Percentiles rank a stretch among this genome's conserved stretches.
Conservation (phyloP, 148 eudicot genomes). For the Amaranthus cruentus region DNA sequence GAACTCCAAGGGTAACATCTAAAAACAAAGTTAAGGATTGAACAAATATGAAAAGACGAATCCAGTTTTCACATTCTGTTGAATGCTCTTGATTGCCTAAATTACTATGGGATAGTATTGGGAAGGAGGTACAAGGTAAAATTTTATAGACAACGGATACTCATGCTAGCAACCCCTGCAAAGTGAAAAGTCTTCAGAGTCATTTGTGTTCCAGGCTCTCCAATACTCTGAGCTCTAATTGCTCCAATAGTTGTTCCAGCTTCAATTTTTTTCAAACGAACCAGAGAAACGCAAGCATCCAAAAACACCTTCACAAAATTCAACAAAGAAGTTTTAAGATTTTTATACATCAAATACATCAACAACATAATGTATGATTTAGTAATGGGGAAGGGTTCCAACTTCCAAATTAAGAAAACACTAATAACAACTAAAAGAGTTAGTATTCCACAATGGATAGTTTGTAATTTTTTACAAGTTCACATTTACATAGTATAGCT, state of each 20-base stretch:
- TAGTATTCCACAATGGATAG: too few species aligned
- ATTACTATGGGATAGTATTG: background rate
- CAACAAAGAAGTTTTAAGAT: constrained; percentile 1
- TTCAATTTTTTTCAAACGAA: constrained; percentile 72
- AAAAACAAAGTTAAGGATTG: constrained; percentile 40
- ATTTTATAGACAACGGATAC: constrained; percentile 49
- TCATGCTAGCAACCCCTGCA: constrained; percentile 99
- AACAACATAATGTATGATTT: background rate
- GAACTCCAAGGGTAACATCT: constrained; percentile 99
- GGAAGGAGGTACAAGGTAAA: background rate
- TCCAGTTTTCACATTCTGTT: background rate
- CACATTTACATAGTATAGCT: too few species aligned
- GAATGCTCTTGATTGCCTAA: background rate
- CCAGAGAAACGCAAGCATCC: constrained; percentile 72
- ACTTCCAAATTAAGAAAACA: too few species aligned
- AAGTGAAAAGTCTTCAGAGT: constrained; percentile 95
- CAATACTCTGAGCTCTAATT: constrained; percentile 98
- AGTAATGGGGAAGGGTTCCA: background rate
- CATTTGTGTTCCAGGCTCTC: constrained; percentile 99
- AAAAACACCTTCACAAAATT: constrained; percentile 53
- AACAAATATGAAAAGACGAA: constrained; percentile 2
- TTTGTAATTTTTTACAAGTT: too few species aligned
- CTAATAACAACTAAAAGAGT: too few species aligned
- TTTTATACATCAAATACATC: background rate
- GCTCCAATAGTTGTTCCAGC: constrained; percentile 94